phyloP scores from a whole-genome alignment of 352 stramenopile genomes.

The Saprolegnia parasitica region DNA sequence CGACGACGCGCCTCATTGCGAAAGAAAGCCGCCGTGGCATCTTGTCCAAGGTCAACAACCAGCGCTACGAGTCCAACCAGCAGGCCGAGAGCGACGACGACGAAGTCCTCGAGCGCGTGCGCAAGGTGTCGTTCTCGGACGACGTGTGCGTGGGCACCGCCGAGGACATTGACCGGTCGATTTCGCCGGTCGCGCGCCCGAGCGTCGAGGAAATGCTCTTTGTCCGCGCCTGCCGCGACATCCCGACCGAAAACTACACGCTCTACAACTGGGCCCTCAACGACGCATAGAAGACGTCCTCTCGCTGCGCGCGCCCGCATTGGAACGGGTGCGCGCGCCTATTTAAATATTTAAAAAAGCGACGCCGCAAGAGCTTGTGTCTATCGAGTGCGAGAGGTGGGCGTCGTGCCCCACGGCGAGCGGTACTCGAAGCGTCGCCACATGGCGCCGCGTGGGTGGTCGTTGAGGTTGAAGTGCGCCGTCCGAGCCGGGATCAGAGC shows the following conservation, averaged over 20 bases:
- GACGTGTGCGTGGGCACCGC: slow-evolving; percentile 46
- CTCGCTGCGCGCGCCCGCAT: neutral
- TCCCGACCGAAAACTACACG: slow-evolving; percentile 67
- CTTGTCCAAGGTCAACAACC: slow-evolving; percentile 22
- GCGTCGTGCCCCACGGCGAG: too few relatives aligned
- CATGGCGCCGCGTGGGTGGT: too few relatives aligned
- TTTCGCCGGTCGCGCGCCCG: slow-evolving; percentile 42
- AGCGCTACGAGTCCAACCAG: neutral
- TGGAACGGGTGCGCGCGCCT: neutral
- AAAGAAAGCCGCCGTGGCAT: slow-evolving; percentile 24
- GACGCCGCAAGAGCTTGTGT: neutral
- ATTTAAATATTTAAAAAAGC: slow-evolving; percentile 29
- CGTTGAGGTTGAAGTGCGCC: too few relatives aligned
- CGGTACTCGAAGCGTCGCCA: too few relatives aligned
- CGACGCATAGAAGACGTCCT: neutral
- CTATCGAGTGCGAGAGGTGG: too few relatives aligned
- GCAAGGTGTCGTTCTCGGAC: slow-evolving; percentile 43
- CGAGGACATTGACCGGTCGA: slow-evolving; percentile 62
- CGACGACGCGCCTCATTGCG: slow-evolving; percentile 22
- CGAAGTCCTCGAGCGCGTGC: neutral
- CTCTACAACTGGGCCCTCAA: slow-evolving; percentile 41
- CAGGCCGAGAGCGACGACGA: slow-evolving; percentile 10
- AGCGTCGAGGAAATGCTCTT: slow-evolving; percentile 75
- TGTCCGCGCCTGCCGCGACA: slow-evolving; percentile 59
- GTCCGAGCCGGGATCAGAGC: too few relatives aligned